Base-by-base conservation (phyloP, 345 rosid genomes). In the Capsella bursapastoris region DNA sequence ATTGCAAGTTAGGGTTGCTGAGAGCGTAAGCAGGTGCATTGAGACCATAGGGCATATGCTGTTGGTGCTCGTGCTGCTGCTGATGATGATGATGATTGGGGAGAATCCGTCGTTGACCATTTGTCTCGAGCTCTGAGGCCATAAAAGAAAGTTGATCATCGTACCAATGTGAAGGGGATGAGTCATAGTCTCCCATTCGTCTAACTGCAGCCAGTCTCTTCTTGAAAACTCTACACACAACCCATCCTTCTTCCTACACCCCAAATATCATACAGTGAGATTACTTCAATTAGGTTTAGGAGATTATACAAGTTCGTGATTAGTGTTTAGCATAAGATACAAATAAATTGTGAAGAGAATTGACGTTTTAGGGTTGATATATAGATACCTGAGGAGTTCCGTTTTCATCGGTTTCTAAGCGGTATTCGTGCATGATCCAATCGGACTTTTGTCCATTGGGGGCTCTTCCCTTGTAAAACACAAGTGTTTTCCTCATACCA, bases 401-500 rank as follows among this genome's bases (percentile, higher is more conserved):
- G 11, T 79, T 79, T 79, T 79, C 82, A 61, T 79, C 78, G 6
- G 79, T 86, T 87, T 96, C 99, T 8, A 90, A 85, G 52, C 99
- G 94, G 68, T 92, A 96, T 64, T 96, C 99, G 58, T 96, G 99
- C 97, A 96, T 96, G 81, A 96, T 92, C 97, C 97, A 96, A 41
- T 96, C 99, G 0, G 98, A 92, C 52, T 96, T 96, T 67, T 86
- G 98, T 31, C 99, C 99, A 73, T 92, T 96, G 0, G 99, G 99
- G 3, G 99, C 99, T 82, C 99, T 77, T 63, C 99, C 99, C 77
- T 88, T 89, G 84, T 96, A 96, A 68, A 90, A 96, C 31, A 96
- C 99, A 78, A 96, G 83, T 71, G 99, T 96, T 80, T 96, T 96
- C 70, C 99, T 87, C 99, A 96, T 90, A 72, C 99, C 99, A 68